phyloP scores from a whole-genome alignment of 164 flowering plant species.

The Chimonanthus praecox region DNA sequence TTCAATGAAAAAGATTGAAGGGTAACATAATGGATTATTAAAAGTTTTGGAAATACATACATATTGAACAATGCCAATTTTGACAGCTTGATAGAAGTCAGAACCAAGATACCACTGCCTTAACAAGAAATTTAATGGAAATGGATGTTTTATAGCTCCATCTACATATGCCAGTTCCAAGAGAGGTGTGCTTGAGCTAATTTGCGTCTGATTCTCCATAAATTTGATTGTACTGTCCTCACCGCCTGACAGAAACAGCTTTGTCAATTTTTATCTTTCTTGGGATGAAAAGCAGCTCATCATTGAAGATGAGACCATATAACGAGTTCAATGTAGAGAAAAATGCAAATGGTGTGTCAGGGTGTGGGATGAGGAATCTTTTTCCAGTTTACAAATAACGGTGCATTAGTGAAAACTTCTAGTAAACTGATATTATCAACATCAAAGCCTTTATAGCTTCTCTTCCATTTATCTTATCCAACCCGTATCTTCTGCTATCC shows the following conservation, averaged over 20 bases:
- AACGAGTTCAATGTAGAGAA: not conserved
- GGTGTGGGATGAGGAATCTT: no score
- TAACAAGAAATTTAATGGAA: constrained; percentile 77
- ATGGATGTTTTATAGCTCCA: constrained; percentile 92
- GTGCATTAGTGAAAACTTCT: no score
- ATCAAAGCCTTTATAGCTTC: no score
- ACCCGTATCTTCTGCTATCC: no score
- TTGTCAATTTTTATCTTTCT: not conserved
- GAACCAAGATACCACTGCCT: constrained; percentile 89
- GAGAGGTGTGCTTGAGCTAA: constrained; percentile 56
- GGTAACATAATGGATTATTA: not conserved
- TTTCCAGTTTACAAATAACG: no score
- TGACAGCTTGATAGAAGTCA: constrained; percentile 90
- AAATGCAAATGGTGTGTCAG: no score
- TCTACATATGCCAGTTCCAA: constrained; percentile 65
- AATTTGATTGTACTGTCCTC: constrained; percentile 78
- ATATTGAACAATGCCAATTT: constrained; percentile 97
- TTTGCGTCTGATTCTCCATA: constrained; percentile 62
- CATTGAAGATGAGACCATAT: constrained; percentile 1
- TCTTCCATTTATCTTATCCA: no score
- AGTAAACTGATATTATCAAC: no score
- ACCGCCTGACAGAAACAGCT: constrained; percentile 51
- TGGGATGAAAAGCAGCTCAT: not conserved
- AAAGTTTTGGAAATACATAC: constrained; percentile 40
- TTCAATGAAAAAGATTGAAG: constrained; percentile 6